phyloP scores from a whole-genome alignment of 2,329 filamentous ascomycete species.

The Colletotrichum liriopes region DNA sequence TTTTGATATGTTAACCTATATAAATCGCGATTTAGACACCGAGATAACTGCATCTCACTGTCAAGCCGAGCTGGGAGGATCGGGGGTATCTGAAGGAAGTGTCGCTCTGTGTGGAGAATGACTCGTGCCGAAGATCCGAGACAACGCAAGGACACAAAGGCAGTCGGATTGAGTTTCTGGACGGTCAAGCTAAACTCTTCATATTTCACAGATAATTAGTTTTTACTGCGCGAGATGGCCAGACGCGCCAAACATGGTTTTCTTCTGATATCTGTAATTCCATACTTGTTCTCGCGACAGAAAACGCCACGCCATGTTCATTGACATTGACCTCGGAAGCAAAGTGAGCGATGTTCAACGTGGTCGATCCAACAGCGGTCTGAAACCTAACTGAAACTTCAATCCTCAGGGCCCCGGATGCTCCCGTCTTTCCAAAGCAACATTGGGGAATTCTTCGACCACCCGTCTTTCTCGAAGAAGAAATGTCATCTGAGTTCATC shows the following conservation, averaged over 20 bases:
- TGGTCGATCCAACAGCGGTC: not conserved
- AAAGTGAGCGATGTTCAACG: not conserved
- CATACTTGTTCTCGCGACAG: not conserved
- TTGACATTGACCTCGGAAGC: too few species aligned
- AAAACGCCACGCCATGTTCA: not conserved
- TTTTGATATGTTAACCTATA: not conserved
- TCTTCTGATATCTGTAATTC: not conserved
- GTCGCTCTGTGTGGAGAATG: not conserved
- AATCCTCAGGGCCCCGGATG: not conserved
- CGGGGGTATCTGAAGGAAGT: too few species aligned
- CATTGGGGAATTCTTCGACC: not conserved
- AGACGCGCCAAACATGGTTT: not conserved
- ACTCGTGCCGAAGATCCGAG: constrained; percentile 1
- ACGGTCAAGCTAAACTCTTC: not conserved
- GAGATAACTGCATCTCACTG: too few species aligned
- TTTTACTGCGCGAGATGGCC: too few species aligned
- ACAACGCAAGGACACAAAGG: not conserved
- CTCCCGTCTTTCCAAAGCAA: not conserved
- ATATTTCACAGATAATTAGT: not conserved
- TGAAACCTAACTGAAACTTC: constrained; percentile 37
- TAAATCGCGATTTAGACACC: not conserved
- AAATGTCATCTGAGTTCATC: not conserved
- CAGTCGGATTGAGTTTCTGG: not conserved
- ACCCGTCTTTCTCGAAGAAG: not conserved
- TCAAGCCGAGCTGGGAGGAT: not conserved